A percentile compares a stretch with the other conserved stretches of the same genome.
Evolutionary conservation across 306 rosid genomes (phyloP).

Genomic region (Rubus idaeus): DNA sequence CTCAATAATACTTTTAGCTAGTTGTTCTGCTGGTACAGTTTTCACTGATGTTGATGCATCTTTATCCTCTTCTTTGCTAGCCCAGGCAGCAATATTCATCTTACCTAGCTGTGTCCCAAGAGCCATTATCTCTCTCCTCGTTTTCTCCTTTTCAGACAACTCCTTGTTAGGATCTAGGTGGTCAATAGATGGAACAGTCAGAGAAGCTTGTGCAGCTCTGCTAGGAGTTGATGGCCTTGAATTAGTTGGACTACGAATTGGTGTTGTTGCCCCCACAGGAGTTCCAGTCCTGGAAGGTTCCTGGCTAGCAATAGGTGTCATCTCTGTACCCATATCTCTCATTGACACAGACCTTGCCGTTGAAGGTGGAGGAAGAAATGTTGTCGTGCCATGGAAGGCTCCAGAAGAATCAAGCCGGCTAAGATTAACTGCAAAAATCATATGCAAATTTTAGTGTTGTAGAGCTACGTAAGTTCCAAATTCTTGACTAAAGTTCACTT

Average conservation of each 20-base stretch:
- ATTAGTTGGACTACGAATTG: slow-evolving; percentile 82
- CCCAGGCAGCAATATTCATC: slow-evolving; percentile 97
- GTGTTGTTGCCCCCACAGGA: slow-evolving; percentile 93
- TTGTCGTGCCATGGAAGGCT: slow-evolving; percentile 67
- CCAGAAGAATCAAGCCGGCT: slow-evolving; percentile 79
- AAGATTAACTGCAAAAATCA: slow-evolving; percentile 61
- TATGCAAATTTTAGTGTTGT: background rate
- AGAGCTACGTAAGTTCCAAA: slow-evolving; percentile 9
- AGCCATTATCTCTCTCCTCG: slow-evolving; percentile 87
- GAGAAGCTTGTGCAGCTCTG: slow-evolving; percentile 48
- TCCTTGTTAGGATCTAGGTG: slow-evolving; percentile 43
- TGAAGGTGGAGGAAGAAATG: slow-evolving; percentile 83
- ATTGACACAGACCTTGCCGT: slow-evolving; percentile 96
- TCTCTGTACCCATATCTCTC: slow-evolving; percentile 99
- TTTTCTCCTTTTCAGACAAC: slow-evolving; percentile 89
- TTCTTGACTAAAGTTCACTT: background rate
- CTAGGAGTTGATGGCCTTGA: slow-evolving; percentile 82
- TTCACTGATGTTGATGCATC: slow-evolving; percentile 80
- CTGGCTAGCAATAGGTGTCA: slow-evolving; percentile 98
- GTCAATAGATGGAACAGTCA: slow-evolving; percentile 27
- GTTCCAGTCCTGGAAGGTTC: slow-evolving; percentile 98
- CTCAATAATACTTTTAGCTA: slow-evolving; percentile 52
- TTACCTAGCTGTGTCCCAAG: slow-evolving; percentile 94
- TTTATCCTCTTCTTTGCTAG: slow-evolving; percentile 90
- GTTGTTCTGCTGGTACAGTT: slow-evolving; percentile 42